Percentiles rank a stretch among this genome's conserved stretches.
Evolutionary conservation across 2,329 filamentous ascomycete species (phyloP).

Genomic region (Sarocladium kiliense): DNA sequence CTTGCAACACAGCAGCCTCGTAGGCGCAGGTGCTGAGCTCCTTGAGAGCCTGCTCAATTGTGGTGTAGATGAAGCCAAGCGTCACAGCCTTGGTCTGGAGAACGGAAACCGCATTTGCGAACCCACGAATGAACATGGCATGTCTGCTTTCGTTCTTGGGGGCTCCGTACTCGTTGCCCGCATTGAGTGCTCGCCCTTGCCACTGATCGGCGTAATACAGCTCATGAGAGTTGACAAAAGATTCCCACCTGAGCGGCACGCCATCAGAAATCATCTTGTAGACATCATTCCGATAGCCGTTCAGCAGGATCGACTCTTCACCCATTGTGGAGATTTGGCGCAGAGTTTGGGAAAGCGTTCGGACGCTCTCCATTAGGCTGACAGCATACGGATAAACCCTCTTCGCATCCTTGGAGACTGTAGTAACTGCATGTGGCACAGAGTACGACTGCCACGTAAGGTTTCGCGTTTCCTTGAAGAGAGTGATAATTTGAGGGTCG

Average conservation of each 20-base stretch:
- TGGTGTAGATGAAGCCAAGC: slow-evolving; percentile 73
- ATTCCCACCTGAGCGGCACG: slow-evolving; percentile 90
- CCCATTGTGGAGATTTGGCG: slow-evolving; percentile 80
- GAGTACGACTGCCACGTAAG: slow-evolving; percentile 91
- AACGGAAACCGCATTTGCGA: slow-evolving; percentile 79
- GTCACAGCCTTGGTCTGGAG: slow-evolving; percentile 84
- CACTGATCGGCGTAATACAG: slow-evolving; percentile 57
- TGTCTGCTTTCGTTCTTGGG: slow-evolving; percentile 78
- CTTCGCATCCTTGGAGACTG: slow-evolving; percentile 97
- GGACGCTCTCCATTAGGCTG: slow-evolving; percentile 97
- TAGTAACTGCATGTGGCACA: slow-evolving; percentile 90
- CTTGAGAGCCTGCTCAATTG: slow-evolving; percentile 70
- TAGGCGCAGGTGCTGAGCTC: slow-evolving; percentile 85
- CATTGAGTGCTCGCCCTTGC: slow-evolving; percentile 39
- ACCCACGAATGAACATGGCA: slow-evolving; percentile 92
- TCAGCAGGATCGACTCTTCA: slow-evolving; percentile 80
- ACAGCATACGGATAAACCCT: slow-evolving; percentile 97
- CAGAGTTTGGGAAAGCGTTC: slow-evolving; percentile 84
- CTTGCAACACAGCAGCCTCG: slow-evolving; percentile 70
- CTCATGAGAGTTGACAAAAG: slow-evolving; percentile 95
- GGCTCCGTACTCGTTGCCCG: slow-evolving; percentile 34
- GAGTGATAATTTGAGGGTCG: slow-evolving; percentile 89
- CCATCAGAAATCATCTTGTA: slow-evolving; percentile 81
- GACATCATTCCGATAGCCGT: slow-evolving; percentile 87
- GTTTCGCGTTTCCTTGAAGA: slow-evolving; percentile 98